These are phyloP conservation scores for Tetrapisispora iriomotensis DNA, from an alignment of 805 yeast genomes.

Conservation along the genomic window DNA sequence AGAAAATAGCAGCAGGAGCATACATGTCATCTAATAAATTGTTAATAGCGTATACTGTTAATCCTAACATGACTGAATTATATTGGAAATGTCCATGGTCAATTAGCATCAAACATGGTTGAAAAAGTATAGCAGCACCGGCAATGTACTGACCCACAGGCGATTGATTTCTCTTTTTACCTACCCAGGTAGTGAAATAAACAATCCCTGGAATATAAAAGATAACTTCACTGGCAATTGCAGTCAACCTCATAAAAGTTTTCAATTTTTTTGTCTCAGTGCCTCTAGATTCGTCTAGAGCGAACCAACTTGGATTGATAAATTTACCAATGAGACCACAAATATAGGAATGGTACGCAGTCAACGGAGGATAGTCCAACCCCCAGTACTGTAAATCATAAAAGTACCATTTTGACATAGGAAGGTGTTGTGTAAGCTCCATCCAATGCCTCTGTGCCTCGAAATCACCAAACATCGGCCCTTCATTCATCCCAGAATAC, in stretches of 20 bases:
- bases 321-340: slow-evolving; percentile 63
- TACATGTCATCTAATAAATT: slow-evolving; percentile 55
- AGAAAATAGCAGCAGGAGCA: slow-evolving; percentile 62
- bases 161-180: slow-evolving; percentile 45
- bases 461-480: slow-evolving; percentile 90
- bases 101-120: slow-evolving; percentile 71
- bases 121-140: slow-evolving; percentile 70
- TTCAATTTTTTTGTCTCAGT: slow-evolving; percentile 57
- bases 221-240: slow-evolving; percentile 61
- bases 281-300: slow-evolving; percentile 64
- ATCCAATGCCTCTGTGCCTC: slow-evolving; percentile 99
- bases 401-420: slow-evolving; percentile 74
- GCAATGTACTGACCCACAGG: slow-evolving; percentile 70
- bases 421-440: slow-evolving; percentile 75
- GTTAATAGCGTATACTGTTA: slow-evolving; percentile 58
- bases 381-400: slow-evolving; percentile 93
- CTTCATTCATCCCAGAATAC: slow-evolving; percentile 59
- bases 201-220: slow-evolving; percentile 75
- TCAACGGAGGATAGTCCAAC: slow-evolving; percentile 91
- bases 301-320: slow-evolving; percentile 67
- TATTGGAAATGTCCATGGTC: slow-evolving; percentile 98
- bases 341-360: slow-evolving; percentile 85
- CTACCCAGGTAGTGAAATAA: slow-evolving; percentile 60
- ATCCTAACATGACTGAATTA: slow-evolving; percentile 89
- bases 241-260: slow-evolving; percentile 77